Base-by-base conservation (phyloP, 169 alveolate genomes). In the Plasmodium gonderi region DNA sequence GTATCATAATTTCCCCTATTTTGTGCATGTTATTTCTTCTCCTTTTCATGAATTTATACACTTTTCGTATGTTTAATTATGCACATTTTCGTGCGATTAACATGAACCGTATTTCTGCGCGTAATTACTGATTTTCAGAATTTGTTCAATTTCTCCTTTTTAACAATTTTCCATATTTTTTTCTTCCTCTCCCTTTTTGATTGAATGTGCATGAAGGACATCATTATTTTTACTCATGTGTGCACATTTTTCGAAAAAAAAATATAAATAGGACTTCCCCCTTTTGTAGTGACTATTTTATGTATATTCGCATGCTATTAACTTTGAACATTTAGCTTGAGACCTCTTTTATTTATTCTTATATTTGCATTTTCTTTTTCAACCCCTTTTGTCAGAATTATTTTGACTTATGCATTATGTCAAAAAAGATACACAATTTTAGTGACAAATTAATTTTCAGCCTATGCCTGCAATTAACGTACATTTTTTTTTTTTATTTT, bases 151-250 rank as follows among this genome's bases (percentile, higher is more conserved):
- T 60, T 42, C 29, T 42, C 49, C 72, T 69, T 65, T 80, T 31
- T 14, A 14, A 36, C 40, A 36, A 29, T 20, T 29, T 79, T 51
- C 23, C 67, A 23, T 17, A 38, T 80, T 81, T 81, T 45, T 77
- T 64, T 64, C 29, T 42, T 65, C 20, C 33, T 60, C 54, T 65
- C 26, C 49, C 44, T 26, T 87, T 75, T 75, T 40, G 64, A 65
- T 9, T 64, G 45, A 38, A 67, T 51, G 93, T 87, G 93, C 93
- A 87, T 87, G 78, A 75, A 87, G 42, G 92, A 76, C 80, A 79
- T 64, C 38, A n/a, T 42, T 64, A 74, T 64, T 29, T 54, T 54
- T 83, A 36, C 14, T 20, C 80, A 72, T 44, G 26, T 23, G 40
- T 79, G 42, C 38, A 31, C 47, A 23, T 29, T 31, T 29, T 54